phyloP scores from a whole-genome alignment of 225 moss, liverwort and hornwort species.

The Polytrichum formosum region DNA sequence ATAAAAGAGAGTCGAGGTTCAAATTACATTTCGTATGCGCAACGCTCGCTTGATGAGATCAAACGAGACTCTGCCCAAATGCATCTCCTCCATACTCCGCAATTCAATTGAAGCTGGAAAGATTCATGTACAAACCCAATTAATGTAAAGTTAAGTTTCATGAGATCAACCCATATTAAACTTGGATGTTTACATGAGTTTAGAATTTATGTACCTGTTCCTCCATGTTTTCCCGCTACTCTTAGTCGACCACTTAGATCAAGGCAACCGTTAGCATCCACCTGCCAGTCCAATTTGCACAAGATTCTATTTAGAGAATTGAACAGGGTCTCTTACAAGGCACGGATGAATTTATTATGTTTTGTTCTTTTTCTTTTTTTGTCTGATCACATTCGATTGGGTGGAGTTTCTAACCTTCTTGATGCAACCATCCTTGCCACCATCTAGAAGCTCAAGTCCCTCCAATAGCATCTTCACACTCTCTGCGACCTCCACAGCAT shows the following conservation, averaged over 20 bases:
- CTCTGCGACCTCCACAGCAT: conserved; percentile 6
- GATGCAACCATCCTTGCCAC: conserved; percentile 1
- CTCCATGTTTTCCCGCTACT: conserved; percentile 9
- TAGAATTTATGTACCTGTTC: conserved; percentile 5
- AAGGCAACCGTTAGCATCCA: conserved; percentile 13
- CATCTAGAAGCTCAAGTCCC: conserved; percentile 11
- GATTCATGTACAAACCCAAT: too few relatives aligned
- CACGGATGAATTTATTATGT: too few relatives aligned
- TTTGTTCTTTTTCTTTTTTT: too few relatives aligned
- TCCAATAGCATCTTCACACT: conserved; percentile 2
- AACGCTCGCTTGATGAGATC: conserved; percentile 2
- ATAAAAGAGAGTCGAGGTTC: too few relatives aligned
- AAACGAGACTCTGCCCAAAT: neutral
- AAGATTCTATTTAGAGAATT: neutral
- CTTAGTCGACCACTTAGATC: conserved; percentile 14
- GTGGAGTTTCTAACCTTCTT: neutral
- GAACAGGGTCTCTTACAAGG: too few relatives aligned
- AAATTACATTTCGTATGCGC: conserved; percentile 3
- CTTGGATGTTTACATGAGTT: too few relatives aligned
- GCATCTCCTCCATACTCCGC: neutral
- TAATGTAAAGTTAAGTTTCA: too few relatives aligned
- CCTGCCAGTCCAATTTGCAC: conserved; percentile 1
- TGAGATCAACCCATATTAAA: too few relatives aligned
- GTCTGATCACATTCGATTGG: too few relatives aligned
- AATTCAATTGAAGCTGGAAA: conserved; percentile 12